phyloP scores from a whole-genome alignment of 345 rosid genomes.

The Turnera subulata region DNA sequence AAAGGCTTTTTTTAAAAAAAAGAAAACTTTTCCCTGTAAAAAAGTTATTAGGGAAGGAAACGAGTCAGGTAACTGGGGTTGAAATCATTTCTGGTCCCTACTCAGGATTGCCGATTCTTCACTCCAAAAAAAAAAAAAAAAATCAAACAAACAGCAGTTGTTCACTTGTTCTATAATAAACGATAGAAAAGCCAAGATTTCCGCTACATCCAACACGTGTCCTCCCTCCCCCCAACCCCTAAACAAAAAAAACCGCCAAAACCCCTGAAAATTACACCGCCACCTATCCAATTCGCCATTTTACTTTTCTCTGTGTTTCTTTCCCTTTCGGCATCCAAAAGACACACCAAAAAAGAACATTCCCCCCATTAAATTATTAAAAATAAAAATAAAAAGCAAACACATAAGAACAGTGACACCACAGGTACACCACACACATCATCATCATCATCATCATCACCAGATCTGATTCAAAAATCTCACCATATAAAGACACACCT shows the following conservation, averaged over 20 bases:
- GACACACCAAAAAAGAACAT: neutral
- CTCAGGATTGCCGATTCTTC: no score
- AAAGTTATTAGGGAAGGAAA: no score
- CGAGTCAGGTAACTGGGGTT: no score
- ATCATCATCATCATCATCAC: neutral
- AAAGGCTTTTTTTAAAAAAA: no score
- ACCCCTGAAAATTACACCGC: conserved; percentile 9
- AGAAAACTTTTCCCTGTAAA: no score
- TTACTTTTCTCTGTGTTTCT: no score
- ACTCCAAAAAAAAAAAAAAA: no score
- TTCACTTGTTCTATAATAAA: no score
- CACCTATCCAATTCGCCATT: neutral
- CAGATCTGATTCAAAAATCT: conserved; percentile 17
- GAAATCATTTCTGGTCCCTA: no score
- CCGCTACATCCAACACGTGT: conserved; percentile 35
- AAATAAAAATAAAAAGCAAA: neutral
- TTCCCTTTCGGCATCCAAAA: conserved; percentile 16
- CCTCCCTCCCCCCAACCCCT: conserved; percentile 10
- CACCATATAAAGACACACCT: neutral
- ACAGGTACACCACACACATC: neutral
- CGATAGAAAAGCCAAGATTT: conserved; percentile 8
- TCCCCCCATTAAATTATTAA: neutral
- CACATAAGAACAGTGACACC: no score
- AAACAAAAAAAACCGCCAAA: conserved; percentile 13
- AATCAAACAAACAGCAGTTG: no score